These are phyloP conservation scores for Colletotrichum tabaci DNA, from an alignment of 2,329 filamentous ascomycete genomes.

Conservation along the genomic window DNA sequence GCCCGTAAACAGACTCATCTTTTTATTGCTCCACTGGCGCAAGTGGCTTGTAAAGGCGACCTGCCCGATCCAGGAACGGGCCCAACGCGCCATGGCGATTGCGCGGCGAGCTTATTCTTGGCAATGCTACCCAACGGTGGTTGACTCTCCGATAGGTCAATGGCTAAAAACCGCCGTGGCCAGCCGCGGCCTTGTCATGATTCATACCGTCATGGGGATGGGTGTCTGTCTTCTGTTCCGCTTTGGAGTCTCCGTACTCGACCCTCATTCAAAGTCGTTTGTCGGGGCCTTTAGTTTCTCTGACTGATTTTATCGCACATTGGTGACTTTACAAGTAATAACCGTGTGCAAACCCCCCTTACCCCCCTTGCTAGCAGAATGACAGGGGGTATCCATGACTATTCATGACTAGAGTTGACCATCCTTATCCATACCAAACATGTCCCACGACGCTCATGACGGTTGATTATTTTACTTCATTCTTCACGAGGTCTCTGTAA, in stretches of 20 bases:
- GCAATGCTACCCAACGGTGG: constrained; percentile 2
- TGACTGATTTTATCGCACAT: not conserved
- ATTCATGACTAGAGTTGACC: not conserved
- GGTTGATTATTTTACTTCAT: not conserved
- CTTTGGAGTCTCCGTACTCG: not conserved
- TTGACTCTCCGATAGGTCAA: constrained; percentile 22
- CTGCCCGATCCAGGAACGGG: constrained; percentile 36
- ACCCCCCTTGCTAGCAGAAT: not conserved
- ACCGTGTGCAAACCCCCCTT: too few species aligned
- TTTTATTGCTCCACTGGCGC: constrained; percentile 10
- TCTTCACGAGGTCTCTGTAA: too few species aligned
- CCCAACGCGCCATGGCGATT: constrained; percentile 15
- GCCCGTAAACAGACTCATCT: not conserved
- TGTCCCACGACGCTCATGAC: not conserved
- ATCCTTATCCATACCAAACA: not conserved
- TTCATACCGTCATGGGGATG: not conserved
- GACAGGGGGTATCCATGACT: not conserved
- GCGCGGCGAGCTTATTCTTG: constrained; percentile 26
- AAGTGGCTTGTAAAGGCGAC: not conserved
- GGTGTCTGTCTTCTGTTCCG: not conserved
- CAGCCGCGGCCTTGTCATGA: constrained; percentile 1
- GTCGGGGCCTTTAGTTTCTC: too few species aligned
- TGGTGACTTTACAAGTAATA: too few species aligned
- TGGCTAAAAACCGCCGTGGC: not conserved
- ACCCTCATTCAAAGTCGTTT: too few species aligned